Evolutionary conservation across 768 basidiomycete species (phyloP), one percentile per base, ranked within the genome.

Genomic region (Pleurotus tuber-regium): DNA sequence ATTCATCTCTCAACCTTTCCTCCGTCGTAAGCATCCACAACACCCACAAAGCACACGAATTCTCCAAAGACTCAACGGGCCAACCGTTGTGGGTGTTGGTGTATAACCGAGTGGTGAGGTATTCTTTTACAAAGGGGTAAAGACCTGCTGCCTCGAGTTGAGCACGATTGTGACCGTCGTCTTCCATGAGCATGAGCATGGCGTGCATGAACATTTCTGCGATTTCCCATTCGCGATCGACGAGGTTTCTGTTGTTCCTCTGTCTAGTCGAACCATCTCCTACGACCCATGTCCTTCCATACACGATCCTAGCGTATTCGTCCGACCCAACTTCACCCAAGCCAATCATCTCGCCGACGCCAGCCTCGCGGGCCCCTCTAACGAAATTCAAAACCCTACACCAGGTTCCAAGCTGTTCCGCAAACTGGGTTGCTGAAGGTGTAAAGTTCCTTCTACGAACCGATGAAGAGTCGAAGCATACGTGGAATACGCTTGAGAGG

Each of bases 101-200:
- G 63, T 75, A 73, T 18, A 82, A 64, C n/a, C 33, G 31, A 16
- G 28, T 19, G 29, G 21, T 25, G 16, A 47, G 29, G 46, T 47
- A 47, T 19, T 19, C 25, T 26, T 33, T 30, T 9, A 76, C 67
- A 28, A 79, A 74, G 5, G 56, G 54, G 42, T 68, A 68, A 12
- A 80, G 64, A 9, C 69, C 68, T 1, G 76, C 82, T 39, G 66
- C 71, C 24, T 74, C 68, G 50, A 84, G 73, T 58, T 78, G 78
- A 12, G 36, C 58, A 19, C 64, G 63, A 56, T 85, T 84, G 60
- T 70, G 70, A 33, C 79, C 82, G 59, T 85, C 83, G 62, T 80
- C 76, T 53, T 83, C 83, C 5, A 70, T 59, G 54, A 80, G 54
- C 71, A 89, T 77, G 36, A 84, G 58, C 46, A 76, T 80, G 4